Conservation (phyloP, 139 green algal genomes). For the Chlamydomonas urium region DNA sequence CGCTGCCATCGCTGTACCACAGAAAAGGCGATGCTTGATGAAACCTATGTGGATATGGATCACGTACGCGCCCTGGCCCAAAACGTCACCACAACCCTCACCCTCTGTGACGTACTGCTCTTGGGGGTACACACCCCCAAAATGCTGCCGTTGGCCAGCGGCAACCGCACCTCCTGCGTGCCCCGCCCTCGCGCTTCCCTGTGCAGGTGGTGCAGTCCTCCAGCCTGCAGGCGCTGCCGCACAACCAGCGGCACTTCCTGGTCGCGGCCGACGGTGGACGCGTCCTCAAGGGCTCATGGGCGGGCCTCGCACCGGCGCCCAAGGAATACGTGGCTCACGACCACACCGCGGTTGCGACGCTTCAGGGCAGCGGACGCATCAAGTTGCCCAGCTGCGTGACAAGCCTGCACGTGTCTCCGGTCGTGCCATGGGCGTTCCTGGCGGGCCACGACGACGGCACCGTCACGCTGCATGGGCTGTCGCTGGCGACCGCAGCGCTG, state of each 20-base stretch:
- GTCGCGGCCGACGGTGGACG: constrained; percentile 24
- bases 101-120: too few relatives aligned
- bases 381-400: constrained; percentile 18
- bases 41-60: too few relatives aligned
- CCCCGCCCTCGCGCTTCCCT: not conserved
- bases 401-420: constrained; percentile 26
- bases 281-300: constrained; percentile 37
- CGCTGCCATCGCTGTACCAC: too few relatives aligned
- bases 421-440: constrained; percentile 23
- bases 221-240: not conserved
- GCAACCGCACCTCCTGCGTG: too few relatives aligned
- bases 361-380: not conserved
- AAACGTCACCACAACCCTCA: too few relatives aligned
- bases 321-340: constrained; percentile 32
- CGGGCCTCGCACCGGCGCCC: constrained; percentile 33
- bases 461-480: constrained; percentile 31
- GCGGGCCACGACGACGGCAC: constrained; percentile 26
- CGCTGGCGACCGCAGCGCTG: constrained; percentile 9
- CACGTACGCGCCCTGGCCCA: too few relatives aligned
- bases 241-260: constrained; percentile 33
- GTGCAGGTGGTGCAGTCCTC: not conserved
- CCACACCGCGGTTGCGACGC: constrained; percentile 14
- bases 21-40: too few relatives aligned
- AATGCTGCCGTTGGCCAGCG: too few relatives aligned
- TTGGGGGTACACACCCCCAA: too few relatives aligned